A percentile compares a stretch with the other conserved stretches of the same genome.
phyloP scores from a whole-genome alignment of 2,329 filamentous ascomycete genomes.

The Colletotrichum kahawae region DNA sequence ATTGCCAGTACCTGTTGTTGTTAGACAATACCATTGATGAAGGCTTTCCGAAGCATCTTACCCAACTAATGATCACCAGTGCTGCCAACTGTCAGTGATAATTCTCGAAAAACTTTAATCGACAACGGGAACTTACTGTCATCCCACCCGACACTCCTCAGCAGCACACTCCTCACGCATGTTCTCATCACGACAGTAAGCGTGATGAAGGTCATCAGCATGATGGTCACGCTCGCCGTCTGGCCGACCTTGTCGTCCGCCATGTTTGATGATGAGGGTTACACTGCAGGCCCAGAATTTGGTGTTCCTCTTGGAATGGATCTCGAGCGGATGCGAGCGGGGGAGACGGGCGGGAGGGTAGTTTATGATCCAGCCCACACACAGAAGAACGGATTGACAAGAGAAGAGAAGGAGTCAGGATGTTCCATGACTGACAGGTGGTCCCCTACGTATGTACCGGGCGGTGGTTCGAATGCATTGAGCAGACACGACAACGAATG shows the following conservation, averaged over 20 bases:
- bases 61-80: slow-evolving; percentile 19
- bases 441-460: slow-evolving; percentile 1
- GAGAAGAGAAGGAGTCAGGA: background rate
- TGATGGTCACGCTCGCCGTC: slow-evolving; percentile 12
- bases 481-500: background rate
- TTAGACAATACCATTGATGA: background rate
- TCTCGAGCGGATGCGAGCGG: background rate
- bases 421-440: slow-evolving; percentile 13
- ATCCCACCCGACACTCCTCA: slow-evolving; percentile 20
- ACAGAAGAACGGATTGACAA: background rate
- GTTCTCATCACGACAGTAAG: slow-evolving; percentile 10
- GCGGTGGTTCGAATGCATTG: background rate
- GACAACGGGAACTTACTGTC: slow-evolving; percentile 10
- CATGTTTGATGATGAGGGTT: slow-evolving; percentile 11
- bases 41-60: background rate
- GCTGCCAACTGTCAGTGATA: slow-evolving; percentile 3
- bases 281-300: slow-evolving; percentile 1
- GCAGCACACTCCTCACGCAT: slow-evolving; percentile 14
- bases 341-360: background rate
- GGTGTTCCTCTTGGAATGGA: background rate
- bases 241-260: slow-evolving; percentile 18
- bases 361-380: background rate
- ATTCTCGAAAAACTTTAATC: background rate
- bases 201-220: slow-evolving; percentile 16
- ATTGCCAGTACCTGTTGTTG: slow-evolving; percentile 13